A percentile compares a stretch with the other conserved stretches of the same genome.
Conservation (phyloP, 192 early-diverging fungal species). For the Linderina pennispora region DNA sequence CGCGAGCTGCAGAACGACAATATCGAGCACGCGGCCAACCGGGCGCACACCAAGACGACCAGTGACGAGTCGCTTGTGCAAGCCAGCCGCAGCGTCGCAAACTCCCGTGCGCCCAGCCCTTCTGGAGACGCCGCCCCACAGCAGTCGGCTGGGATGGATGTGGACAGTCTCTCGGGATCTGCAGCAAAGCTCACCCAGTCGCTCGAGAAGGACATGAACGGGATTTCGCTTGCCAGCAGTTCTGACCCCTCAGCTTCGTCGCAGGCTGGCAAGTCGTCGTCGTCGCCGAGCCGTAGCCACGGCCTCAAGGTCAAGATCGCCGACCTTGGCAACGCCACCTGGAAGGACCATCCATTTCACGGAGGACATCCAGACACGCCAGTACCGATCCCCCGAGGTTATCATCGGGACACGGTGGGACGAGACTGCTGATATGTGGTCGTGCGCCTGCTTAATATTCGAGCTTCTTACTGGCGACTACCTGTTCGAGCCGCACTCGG, state of each 20-base stretch:
- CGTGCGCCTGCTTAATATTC: constrained; percentile 89
- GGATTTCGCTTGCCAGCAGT: constrained; percentile 55
- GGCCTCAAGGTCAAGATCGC: constrained; percentile 84
- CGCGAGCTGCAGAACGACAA: constrained; percentile 32
- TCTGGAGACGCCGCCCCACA: too few species aligned
- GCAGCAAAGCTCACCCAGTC: constrained; percentile 15
- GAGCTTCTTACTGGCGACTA: constrained; percentile 93
- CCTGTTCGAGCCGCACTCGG: constrained; percentile 89
- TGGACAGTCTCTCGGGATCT: too few species aligned
- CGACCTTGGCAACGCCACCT: constrained; percentile 95
- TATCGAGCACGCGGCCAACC: background rate
- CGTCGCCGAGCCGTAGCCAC: constrained; percentile 7
- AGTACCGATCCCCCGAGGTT: constrained; percentile 94
- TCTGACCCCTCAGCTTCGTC: constrained; percentile 6
- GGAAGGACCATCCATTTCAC: constrained; percentile 95
- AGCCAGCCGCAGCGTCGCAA: constrained; percentile 44
- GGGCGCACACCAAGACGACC: too few species aligned
- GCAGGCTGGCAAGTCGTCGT: constrained; percentile 6
- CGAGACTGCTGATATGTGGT: constrained; percentile 87
- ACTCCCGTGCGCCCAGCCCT: constrained; percentile 44
- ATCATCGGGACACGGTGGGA: constrained; percentile 87
- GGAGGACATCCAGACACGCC: constrained; percentile 94
- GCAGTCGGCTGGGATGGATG: too few species aligned
- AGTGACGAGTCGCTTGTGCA: constrained; percentile 12
- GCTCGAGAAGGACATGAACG: constrained; percentile 60